Conservation (phyloP, 2,329 filamentous ascomycete species). For the Claviceps humidiphila region DNA sequence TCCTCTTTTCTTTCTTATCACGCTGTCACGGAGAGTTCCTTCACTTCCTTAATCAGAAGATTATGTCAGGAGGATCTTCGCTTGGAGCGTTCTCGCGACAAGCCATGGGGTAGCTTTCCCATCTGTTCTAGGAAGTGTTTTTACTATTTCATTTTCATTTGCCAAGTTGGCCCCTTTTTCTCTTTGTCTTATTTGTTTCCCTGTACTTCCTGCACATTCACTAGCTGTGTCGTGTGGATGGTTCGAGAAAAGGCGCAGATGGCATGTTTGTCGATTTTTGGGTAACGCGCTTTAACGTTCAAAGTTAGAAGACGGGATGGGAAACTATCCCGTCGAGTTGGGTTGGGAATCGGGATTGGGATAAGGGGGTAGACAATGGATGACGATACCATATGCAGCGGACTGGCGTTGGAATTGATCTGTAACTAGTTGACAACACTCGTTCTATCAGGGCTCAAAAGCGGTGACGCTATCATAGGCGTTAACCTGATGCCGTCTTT, state of each 20-base stretch:
- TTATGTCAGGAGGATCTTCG: no score
- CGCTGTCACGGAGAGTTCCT: no score
- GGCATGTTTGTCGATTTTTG: not conserved
- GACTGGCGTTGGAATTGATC: not conserved
- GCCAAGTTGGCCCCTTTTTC: not conserved
- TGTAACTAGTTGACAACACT: not conserved
- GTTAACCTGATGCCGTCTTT: no score
- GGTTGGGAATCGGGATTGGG: no score
- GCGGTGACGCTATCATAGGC: not conserved
- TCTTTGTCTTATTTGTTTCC: not conserved
- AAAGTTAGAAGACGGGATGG: not conserved
- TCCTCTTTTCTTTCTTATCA: no score
- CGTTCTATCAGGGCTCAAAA: not conserved
- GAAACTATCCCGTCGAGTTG: not conserved
- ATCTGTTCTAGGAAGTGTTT: no score
- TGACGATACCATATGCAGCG: not conserved
- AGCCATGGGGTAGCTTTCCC: no score
- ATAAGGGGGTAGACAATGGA: not conserved
- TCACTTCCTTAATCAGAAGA: no score
- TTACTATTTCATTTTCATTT: no score
- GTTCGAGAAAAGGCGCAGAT: not conserved
- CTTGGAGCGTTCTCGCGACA: no score
- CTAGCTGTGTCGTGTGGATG: not conserved
- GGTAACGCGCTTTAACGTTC: not conserved
- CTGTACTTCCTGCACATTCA: not conserved